Evolutionary conservation across 2,329 filamentous ascomycete species (phyloP), one percentile per base, ranked within the genome.

Genomic region (Tympanopsis confertula): DNA sequence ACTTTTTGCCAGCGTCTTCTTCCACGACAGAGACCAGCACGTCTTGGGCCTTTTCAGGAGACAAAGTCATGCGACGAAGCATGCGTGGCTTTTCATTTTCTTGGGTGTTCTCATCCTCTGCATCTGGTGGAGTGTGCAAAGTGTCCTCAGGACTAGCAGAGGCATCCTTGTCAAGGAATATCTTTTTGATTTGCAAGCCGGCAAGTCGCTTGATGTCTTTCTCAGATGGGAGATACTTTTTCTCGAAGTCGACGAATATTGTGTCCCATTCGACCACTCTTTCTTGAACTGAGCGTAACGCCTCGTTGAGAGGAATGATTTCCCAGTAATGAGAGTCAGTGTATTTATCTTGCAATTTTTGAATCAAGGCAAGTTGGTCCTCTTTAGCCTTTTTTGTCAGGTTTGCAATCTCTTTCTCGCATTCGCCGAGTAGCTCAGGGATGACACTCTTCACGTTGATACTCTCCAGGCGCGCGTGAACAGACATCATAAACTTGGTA

Each of bases 251-350:
- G 39, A 78, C 71, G 61, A 98, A 98, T 0, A 78, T 78, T 18
- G 82, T 78, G 51, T 98, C 93, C 91, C 91, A 98, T 45, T 88
- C 86, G 15, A 87, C 79, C 3, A 89, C 88, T 48, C 85, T 93
- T 53, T 95, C 88, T 45, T 96, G 79, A 67, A 94, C 91, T 39
- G 86, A 83, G 46, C 89, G 79, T 36, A 95, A 75, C 5, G 89
- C 83, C 40, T 82, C 73, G 48, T 96, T 98, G 44, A 98, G 71
- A 1, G 93, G 91, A 36, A 96, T 88, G 39, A 95, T 81, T 58
- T 98, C 91, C 63, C 94, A 98, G 54, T 96, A 96, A 52, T 86
- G 88, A 2, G 88, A 94, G 45, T 80, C 80, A 63, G 91, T 87
- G 53, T 98, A 98, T 44, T 85, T 86, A 22, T 88, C 79, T 55